Evolutionary conservation across 352 stramenopile genomes (phyloP), one percentile per base, ranked within the genome.

Genomic region (Globisporangium lucens): DNA sequence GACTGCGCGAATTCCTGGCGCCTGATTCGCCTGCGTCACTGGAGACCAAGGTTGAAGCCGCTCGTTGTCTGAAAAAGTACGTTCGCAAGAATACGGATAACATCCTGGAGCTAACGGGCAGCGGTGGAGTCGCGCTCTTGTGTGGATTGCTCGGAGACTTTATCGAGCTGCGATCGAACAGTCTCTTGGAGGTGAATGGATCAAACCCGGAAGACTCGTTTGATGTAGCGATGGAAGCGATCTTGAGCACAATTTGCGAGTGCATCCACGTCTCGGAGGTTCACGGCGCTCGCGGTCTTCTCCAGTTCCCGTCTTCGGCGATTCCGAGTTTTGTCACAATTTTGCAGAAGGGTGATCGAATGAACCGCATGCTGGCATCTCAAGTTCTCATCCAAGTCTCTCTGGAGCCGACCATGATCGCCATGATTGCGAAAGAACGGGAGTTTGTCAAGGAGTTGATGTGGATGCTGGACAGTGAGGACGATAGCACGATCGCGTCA

Each of bases 181-280:
- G 58, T n/a, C n/a, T 76, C 30, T 61, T 29, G 41, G 60, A 53
- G 36, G 66, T 67, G 38, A 61, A 66, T 63, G 66, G 61, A 53
- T n/a, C 77, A 43, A 61, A 22, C 49, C 13, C 65, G 7, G 80
- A 89, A 58, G 83, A 94, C 35, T 79, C 82, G 15, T 75, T 86
- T 35, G 80, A 92, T 52, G 78, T 88, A 0, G 85, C 78, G 24
- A 78, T 94, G 29, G 86, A 93, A 65, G 81, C 83, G 5, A 89
- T 92, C 51, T 61, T 94, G 55, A 89, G 75, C 61, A 93, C 84
- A 0, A 81, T 94, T 13, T 92, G 78, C 52, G 84, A 93, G 56
- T 93, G 83, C 46, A 79, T 94, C 27, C 79, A 91, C 35, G 73
- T 90, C 17, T 66, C 78, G 1, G 82, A 91, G 56, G 51, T 74